Base-by-base conservation (phyloP, 164 flowering plant species). In the Platanus orientalis region DNA sequence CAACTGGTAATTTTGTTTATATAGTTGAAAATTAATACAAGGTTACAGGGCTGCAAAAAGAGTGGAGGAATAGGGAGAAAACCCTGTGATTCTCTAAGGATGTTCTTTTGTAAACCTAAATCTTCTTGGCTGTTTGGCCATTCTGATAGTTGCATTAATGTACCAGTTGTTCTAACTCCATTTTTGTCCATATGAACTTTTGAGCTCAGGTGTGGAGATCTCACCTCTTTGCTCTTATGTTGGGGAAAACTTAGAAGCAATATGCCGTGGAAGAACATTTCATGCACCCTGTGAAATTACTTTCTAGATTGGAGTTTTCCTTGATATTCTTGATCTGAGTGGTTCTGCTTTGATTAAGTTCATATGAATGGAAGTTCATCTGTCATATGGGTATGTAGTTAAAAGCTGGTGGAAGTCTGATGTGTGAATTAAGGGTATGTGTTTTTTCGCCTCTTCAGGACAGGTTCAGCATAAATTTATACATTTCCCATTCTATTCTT, bases 231-330 rank as follows among this genome's bases (percentile, higher is more conserved):
- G 87, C 75, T 94, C 99, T 52, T 94, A 94, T 67, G 79, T 85
- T 20, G 99, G 99, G 64, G 99, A 94, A 76, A 91, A 91, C 72
- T 85, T 94, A n/a, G 97, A 94, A 78, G 79, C 96, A 17, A 80
- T 89, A 61, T 94, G 97, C 63, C 96, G 95, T 10, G 97, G 95
- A 64, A 83, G 96, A 77, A 89, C 97, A 47, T 94, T 94, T 73
- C 99, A 94, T 66, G 99, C 97, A 1, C 99, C 99, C 28, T 88
- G 97, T 71, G 99, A 94, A 72, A 94, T 94, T 69, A 59, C 88
- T 45, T 82, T 78, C 76, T 94, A 90, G 80, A 58, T 69, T 58
- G 42, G 51, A 55, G 32, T 3, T 55, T 48, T 52, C 32, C 49
- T 44, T 32, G 5, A 4, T 32, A 4, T 32, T 32, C 9, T 32